Evolutionary conservation across 73 alveolate species (phyloP), one percentile per base, ranked within the genome.

Genomic region (Paramecium biaurelia): DNA sequence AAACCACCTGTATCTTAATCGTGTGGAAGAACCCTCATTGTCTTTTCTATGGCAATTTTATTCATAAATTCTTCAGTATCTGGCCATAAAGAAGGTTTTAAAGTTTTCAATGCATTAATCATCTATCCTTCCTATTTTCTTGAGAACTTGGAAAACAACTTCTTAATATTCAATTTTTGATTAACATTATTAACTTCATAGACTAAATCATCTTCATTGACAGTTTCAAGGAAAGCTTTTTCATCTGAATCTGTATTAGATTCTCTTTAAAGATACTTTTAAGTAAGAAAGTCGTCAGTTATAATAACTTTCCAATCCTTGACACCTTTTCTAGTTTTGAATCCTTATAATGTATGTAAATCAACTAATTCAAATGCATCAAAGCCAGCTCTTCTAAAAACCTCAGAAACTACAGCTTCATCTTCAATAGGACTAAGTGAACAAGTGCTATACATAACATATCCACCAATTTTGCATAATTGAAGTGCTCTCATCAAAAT

Each of bases 401-500:
- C 97, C 63, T 93, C 96, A 5, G 97, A 92, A 1, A 98, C 98
- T 12, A 96, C 99, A 7, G 99, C 99, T 95, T 99, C 99, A 93
- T 99, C 95, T 89, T 99, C 99, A 57, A 99, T 92, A 0, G 99
- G 99, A 89, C 98, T 99, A 85, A 99, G 93, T 11, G 99, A 97
- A 94, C 99, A 99, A 24, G 99, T 99, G 15, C 99, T 98, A 94
- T 99, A 99, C 85, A 98, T 93, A 47, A 98, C 92, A 21, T 93
- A 87, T 10, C 99, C 99, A 45, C 99, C 99, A 2, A 95, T 98
- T 89, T 97, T 98, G 45, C 95, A 90, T 59, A 96, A 94, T 67
- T 96, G 92, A 4, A 98, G 93, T 23, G 99, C 99, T 88, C 99
- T 97, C 85, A 92, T 56, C 7, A 97, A 74, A 32, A 99, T 97